Base-by-base conservation (phyloP, 2,329 filamentous ascomycete species). In the Botrytis cinerea region DNA sequence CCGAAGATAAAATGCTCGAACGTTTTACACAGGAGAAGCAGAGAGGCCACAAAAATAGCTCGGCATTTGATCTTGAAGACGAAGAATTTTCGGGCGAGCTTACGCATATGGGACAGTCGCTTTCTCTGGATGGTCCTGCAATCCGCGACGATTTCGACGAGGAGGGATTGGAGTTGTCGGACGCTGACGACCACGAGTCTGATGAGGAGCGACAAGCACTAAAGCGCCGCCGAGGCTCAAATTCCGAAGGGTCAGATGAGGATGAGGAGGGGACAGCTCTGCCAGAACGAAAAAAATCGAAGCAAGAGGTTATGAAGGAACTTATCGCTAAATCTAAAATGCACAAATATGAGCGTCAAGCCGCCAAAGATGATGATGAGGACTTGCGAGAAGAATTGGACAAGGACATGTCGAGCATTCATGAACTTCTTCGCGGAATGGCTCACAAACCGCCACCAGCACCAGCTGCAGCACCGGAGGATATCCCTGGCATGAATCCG, bases 281-380 rank as follows among this genome's bases (percentile, higher is more conserved):
- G 75, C 94, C 94, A 0, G 92, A 95, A 78, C 88, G 92, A 74
- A 98, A 97, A 83, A 99, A 98, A 85, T 91, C 91, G 4, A 98
- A 98, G 84, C 93, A 96, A 71, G 96, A 99, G 82, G 93, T 99
- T 68, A 98, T 98, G 93, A 92, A 97, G 80, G 97, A 99, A 82
- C 88, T 99, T 75, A 98, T 99, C 77, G 93, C 95, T 75, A 99
- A 99, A 83, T 98, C 95, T 1, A 99, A 99, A 81, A 87, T 93
- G 75, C 89, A 98, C 87, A 98, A 97, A 83, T 95, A 95, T 80
- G 95, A 98, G 83, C 90, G 96, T 59, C 96, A 99, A 83, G 91
- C 93, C 74, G 90, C 90, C 43, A 98, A 97, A 80, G 96, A 98
- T 75, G 94, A 96, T 68, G 96, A 99, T 78, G 94, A 97, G 69